These are phyloP conservation scores for Fennellomyces sp. DNA, from an alignment of 371 early-diverging fungal species.

Conservation along the genomic window DNA sequence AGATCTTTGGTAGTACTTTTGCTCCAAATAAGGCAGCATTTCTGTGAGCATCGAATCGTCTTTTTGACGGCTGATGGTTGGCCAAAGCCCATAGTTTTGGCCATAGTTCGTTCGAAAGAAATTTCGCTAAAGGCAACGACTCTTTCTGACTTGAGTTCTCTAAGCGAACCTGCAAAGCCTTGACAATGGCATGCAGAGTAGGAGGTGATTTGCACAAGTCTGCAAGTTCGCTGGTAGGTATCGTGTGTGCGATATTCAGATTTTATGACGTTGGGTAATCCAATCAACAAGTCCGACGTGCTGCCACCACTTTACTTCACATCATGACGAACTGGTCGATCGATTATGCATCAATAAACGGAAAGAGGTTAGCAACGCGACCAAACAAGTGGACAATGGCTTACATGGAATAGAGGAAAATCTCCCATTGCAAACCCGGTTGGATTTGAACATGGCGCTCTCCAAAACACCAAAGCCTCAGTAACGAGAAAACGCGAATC, in stretches of 20 bases:
- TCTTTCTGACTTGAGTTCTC: conserved; percentile 28
- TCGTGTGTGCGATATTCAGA: conserved; percentile 25
- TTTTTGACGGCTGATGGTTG: background rate
- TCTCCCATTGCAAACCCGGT: conserved; percentile 28
- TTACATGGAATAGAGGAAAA: no score
- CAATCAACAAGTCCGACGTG: no score
- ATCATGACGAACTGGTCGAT: conserved; percentile 38
- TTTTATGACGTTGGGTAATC: no score
- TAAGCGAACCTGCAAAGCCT: conserved; percentile 42
- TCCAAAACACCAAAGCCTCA: conserved; percentile 25
- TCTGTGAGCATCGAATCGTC: conserved; percentile 6
- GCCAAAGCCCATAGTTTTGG: no score
- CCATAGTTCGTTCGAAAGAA: conserved; percentile 11
- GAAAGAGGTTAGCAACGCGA: no score
- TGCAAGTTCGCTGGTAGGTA: conserved; percentile 19
- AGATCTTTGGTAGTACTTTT: conserved; percentile 3
- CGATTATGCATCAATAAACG: conserved; percentile 41
- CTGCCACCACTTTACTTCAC: no score
- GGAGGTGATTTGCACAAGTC: conserved; percentile 43
- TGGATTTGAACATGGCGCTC: conserved; percentile 37
- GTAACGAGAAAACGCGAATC: no score
- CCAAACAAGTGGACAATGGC: no score
- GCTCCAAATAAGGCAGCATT: background rate
- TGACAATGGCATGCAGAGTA: conserved; percentile 32
- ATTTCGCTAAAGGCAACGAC: conserved; percentile 23